Percentiles rank a stretch among this genome's conserved stretches.
These are phyloP conservation scores for Lyophyllum atratum DNA, from an alignment of 768 basidiomycete species.

Conservation along the genomic window DNA sequence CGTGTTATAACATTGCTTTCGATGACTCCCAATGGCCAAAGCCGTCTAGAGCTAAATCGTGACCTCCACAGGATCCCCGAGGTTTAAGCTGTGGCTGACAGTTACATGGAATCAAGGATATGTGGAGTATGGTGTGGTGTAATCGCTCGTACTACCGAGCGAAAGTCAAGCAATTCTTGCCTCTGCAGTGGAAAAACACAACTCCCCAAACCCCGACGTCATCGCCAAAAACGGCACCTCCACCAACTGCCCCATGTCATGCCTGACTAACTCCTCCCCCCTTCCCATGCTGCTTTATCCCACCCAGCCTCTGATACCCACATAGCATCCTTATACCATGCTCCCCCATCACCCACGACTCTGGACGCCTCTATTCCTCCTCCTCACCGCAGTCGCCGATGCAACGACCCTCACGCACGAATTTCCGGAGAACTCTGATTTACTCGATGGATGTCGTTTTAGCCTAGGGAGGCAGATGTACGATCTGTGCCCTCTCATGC, in stretches of 20 bases:
- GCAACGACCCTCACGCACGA: conserved; percentile 4
- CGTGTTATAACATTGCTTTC: too few relatives aligned
- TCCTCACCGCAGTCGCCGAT: conserved; percentile 1
- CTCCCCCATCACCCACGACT: not conserved
- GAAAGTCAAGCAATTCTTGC: too few relatives aligned
- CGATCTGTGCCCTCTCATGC: conserved; percentile 15
- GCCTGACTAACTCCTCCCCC: not conserved
- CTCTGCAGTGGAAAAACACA: too few relatives aligned
- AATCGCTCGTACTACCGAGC: too few relatives aligned
- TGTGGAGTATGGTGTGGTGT: too few relatives aligned
- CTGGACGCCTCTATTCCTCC: not conserved
- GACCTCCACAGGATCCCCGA: too few relatives aligned
- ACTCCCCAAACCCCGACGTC: too few relatives aligned
- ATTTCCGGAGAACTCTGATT: conserved; percentile 5
- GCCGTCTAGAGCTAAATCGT: too few relatives aligned
- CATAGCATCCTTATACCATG: not conserved
- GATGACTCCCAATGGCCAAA: too few relatives aligned
- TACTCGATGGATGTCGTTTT: conserved; percentile 6
- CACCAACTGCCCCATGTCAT: not conserved
- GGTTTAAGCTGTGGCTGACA: too few relatives aligned
- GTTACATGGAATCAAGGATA: too few relatives aligned
- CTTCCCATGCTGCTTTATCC: not conserved
- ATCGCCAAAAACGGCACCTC: not conserved
- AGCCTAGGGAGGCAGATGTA: conserved; percentile 5
- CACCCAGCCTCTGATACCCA: not conserved